These are phyloP conservation scores for Gremmenia infestans DNA, from an alignment of 2,329 filamentous ascomycete genomes.

Conservation along the genomic window DNA sequence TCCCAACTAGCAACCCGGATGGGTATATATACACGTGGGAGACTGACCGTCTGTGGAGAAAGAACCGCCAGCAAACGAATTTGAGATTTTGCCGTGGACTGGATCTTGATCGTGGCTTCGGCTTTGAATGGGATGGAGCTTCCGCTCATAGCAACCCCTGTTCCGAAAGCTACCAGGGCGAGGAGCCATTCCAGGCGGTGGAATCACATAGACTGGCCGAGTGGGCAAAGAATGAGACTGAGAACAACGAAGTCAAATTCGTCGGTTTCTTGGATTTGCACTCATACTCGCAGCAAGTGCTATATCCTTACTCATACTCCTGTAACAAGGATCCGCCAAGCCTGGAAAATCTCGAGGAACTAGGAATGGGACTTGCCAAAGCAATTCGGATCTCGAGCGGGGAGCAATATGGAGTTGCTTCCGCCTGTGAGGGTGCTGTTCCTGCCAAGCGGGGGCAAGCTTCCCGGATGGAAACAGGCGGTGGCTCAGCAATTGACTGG, in stretches of 20 bases:
- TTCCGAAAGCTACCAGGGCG: constrained; percentile 84
- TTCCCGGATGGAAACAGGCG: constrained; percentile 63
- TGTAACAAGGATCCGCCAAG: constrained; percentile 76
- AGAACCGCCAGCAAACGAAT: constrained; percentile 80
- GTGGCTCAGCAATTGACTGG: constrained; percentile 88
- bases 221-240: constrained; percentile 78
- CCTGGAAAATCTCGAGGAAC: constrained; percentile 85
- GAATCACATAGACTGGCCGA: constrained; percentile 71
- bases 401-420: constrained; percentile 70
- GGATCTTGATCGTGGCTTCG: constrained; percentile 84
- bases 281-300: constrained; percentile 89
- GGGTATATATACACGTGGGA: constrained; percentile 95
- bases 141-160: constrained; percentile 71
- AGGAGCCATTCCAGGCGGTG: constrained; percentile 73
- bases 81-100: constrained; percentile 80
- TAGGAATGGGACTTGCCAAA: constrained; percentile 83
- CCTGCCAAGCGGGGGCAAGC: constrained; percentile 24
- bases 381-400: constrained; percentile 77
- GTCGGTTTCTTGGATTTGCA: constrained; percentile 88
- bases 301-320: constrained; percentile 88
- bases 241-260: constrained; percentile 66
- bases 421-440: constrained; percentile 80
- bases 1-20: constrained; percentile 88
- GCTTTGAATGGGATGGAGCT: constrained; percentile 75
- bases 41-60: constrained; percentile 87